Percentiles rank a stretch among this genome's conserved stretches.
Conservation (phyloP, 108 stramenopile genomes). For the Mayamaea pseudoterrestris region DNA sequence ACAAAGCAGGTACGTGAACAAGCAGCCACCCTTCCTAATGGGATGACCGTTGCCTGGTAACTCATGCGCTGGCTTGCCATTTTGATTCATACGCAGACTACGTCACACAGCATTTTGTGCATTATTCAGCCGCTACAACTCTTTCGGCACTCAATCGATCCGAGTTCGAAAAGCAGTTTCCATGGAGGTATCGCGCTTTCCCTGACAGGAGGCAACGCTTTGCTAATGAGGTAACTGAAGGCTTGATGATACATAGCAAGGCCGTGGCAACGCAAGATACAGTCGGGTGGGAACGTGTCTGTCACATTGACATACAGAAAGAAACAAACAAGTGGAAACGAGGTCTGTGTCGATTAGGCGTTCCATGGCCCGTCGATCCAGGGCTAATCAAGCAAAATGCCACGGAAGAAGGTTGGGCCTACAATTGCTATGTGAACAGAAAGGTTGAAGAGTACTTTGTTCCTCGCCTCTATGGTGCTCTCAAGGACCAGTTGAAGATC, state of each 20-base stretch:
- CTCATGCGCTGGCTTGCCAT: background rate
- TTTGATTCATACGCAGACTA: slow-evolving; percentile 38
- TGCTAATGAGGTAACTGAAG: slow-evolving; percentile 61
- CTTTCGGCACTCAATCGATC: slow-evolving; percentile 33
- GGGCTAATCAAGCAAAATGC: background rate
- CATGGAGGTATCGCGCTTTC: slow-evolving; percentile 18
- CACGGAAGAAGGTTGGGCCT: slow-evolving; percentile 43
- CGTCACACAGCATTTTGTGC: slow-evolving; percentile 74
- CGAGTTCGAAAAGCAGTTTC: slow-evolving; percentile 25
- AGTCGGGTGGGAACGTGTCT: slow-evolving; percentile 5
- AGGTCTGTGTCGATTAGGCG: slow-evolving; percentile 7
- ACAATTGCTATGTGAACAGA: slow-evolving; percentile 74
- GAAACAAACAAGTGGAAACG: slow-evolving; percentile 1
- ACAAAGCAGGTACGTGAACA: slow-evolving; percentile 14
- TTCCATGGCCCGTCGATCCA: slow-evolving; percentile 4
- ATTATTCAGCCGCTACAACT: slow-evolving; percentile 70
- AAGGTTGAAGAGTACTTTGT: slow-evolving; percentile 61
- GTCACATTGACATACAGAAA: slow-evolving; percentile 1
- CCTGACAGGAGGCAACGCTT: slow-evolving; percentile 41
- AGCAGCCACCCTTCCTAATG: background rate
- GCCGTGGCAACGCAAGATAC: slow-evolving; percentile 66
- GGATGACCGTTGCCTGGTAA: background rate
- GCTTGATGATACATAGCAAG: slow-evolving; percentile 80
- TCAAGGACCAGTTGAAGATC: too few species aligned
- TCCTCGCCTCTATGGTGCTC: slow-evolving; percentile 34